Evolutionary conservation across 148 eudicot genomes (phyloP).

Genomic region (Silene latifolia): DNA sequence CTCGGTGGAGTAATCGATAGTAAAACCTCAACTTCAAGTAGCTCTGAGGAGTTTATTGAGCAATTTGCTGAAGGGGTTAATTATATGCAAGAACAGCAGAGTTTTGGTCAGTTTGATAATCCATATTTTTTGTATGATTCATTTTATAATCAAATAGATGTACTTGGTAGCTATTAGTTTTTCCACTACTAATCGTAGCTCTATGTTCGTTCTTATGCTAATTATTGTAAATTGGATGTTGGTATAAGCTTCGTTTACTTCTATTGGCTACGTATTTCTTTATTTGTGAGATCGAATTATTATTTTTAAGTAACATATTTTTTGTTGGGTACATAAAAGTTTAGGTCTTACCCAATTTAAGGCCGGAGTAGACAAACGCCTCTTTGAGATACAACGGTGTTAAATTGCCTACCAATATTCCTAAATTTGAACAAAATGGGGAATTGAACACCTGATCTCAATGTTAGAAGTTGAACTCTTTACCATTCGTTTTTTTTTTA

Average conservation of each 20-base stretch:
- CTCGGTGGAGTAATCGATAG: neutral
- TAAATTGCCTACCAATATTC: too few relatives aligned
- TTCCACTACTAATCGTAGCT: neutral
- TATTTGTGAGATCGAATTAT: too few relatives aligned
- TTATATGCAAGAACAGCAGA: constrained; percentile 10
- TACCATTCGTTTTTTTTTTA: too few relatives aligned
- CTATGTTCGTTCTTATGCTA: neutral
- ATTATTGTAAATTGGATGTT: neutral
- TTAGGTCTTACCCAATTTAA: too few relatives aligned
- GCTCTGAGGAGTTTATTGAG: constrained; percentile 29
- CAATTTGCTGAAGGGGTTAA: constrained; percentile 17
- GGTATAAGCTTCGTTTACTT: neutral
- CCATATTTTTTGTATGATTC: constrained; percentile 22
- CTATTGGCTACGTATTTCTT: too few relatives aligned
- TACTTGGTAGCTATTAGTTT: constrained; percentile 26
- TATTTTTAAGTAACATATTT: too few relatives aligned
- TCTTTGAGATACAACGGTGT: too few relatives aligned
- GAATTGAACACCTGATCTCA: too few relatives aligned
- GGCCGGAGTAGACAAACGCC: too few relatives aligned
- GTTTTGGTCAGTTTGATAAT: constrained; percentile 27
- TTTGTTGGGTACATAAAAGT: too few relatives aligned
- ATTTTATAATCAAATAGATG: constrained; percentile 25
- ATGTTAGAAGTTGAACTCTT: too few relatives aligned
- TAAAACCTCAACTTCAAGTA: constrained; percentile 25
- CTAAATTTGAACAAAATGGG: too few relatives aligned